These are phyloP conservation scores for Tulasnella sp. DNA, from an alignment of 768 basidiomycete species.

Conservation along the genomic window DNA sequence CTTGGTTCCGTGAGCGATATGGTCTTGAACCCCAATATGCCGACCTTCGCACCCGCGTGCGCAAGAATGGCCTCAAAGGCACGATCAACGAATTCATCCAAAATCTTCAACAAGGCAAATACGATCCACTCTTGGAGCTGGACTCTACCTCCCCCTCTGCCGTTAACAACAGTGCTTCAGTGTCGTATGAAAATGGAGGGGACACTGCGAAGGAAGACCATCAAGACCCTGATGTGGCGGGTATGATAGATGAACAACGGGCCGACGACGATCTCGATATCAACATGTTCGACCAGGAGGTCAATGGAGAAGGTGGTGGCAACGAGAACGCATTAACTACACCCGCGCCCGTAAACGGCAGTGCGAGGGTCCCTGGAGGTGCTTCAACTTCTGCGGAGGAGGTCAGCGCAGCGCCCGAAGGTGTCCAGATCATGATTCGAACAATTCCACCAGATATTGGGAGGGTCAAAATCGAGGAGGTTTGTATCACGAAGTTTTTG, in stretches of 20 bases:
- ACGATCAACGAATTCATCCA: constrained; percentile 60
- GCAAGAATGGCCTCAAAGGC: constrained; percentile 77
- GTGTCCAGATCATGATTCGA: constrained; percentile 88
- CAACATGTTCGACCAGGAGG: constrained; percentile 11
- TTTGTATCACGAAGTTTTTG: too few species aligned
- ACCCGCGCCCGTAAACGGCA: not conserved
- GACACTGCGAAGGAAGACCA: not conserved
- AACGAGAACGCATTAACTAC: constrained; percentile 3
- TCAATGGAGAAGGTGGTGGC: not conserved
- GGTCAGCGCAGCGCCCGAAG: constrained; percentile 57
- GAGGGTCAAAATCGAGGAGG: constrained; percentile 81
- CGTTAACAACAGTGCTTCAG: not conserved
- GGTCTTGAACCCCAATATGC: constrained; percentile 64
- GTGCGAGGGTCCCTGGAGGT: not conserved
- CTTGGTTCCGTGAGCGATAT: constrained; percentile 96
- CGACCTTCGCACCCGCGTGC: constrained; percentile 62
- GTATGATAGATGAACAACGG: constrained; percentile 9
- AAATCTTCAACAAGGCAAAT: constrained; percentile 77
- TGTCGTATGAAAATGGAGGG: constrained; percentile 43
- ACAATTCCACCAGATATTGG: constrained; percentile 92
- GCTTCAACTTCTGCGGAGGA: constrained; percentile 38
- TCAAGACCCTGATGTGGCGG: not conserved
- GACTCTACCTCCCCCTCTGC: not conserved
- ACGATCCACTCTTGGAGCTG: constrained; percentile 45
- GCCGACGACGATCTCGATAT: constrained; percentile 14